Percentiles rank a stretch among this genome's conserved stretches.
phyloP scores from a whole-genome alignment of 257 asterid species.

The Solanum arcanum region DNA sequence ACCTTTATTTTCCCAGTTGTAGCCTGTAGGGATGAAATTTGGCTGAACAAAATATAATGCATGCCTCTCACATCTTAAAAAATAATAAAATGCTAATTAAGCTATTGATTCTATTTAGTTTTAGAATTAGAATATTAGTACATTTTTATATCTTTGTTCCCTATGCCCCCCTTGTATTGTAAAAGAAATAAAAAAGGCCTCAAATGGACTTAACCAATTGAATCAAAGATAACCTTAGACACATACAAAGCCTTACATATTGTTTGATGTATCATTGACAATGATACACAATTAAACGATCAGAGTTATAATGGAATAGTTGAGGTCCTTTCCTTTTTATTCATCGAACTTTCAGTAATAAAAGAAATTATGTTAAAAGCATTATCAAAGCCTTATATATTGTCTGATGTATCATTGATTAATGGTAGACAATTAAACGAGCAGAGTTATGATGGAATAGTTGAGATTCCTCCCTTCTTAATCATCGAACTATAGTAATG shows the following conservation, averaged over 20 bases:
- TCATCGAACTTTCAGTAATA: too few relatives aligned
- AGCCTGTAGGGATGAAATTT: neutral
- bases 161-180: neutral
- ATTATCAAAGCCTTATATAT: too few relatives aligned
- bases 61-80: neutral
- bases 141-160: neutral
- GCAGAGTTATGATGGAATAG: neutral
- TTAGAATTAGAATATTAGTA: neutral
- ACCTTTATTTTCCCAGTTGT: too few relatives aligned
- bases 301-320: neutral
- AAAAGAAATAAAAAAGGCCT: neutral
- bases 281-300: too few relatives aligned
- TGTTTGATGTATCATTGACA: neutral
- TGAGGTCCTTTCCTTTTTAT: fast-evolving
- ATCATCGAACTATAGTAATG: neutral
- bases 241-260: neutral
- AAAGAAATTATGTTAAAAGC: too few relatives aligned
- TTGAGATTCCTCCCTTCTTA: neutral
- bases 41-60: neutral
- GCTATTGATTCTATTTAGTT: neutral
- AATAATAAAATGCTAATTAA: neutral
- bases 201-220: neutral
- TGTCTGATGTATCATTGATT: neutral
- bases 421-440: too few relatives aligned
- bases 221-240: neutral